Conservation (phyloP, 2,329 filamentous ascomycete species). For the Coniochaeta prunicola region DNA sequence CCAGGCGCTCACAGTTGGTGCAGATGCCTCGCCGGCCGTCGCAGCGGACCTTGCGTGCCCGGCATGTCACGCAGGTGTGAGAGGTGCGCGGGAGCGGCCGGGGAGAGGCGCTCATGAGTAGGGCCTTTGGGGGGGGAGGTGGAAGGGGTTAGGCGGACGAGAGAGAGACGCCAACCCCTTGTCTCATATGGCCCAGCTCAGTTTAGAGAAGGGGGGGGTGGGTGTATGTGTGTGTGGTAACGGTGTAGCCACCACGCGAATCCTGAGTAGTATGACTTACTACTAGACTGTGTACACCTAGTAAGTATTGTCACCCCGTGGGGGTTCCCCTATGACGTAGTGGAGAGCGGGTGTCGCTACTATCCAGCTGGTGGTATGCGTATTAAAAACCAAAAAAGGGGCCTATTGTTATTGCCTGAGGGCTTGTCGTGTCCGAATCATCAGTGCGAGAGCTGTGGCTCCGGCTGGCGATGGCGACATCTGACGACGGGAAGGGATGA, state of each 20-base stretch:
- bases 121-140: not conserved
- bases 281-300: not conserved
- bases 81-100: constrained; percentile 29
- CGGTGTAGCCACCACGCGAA: too few relatives aligned
- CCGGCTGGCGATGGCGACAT: not conserved
- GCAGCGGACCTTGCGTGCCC: constrained; percentile 51
- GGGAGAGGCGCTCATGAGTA: constrained; percentile 1
- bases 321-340: not conserved
- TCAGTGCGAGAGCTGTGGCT: not conserved
- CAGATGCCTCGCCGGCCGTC: constrained; percentile 46
- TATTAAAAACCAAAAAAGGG: not conserved
- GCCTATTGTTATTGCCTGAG: not conserved
- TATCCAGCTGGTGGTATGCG: not conserved
- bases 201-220: too few relatives aligned
- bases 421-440: not conserved
- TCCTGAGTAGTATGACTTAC: too few relatives aligned
- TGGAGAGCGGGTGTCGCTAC: not conserved
- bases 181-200: too few relatives aligned
- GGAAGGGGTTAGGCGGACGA: not conserved
- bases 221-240: too few relatives aligned
- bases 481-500: not conserved
- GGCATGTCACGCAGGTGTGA: constrained; percentile 46
- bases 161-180: not conserved
- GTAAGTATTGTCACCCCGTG: too few relatives aligned
- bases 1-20: constrained; percentile 51